Percentiles rank a stretch among this genome's conserved stretches.
These are phyloP conservation scores for Amoeboaphelidium occidentale DNA, from an alignment of 371 early-diverging fungal genomes.

Conservation along the genomic window DNA sequence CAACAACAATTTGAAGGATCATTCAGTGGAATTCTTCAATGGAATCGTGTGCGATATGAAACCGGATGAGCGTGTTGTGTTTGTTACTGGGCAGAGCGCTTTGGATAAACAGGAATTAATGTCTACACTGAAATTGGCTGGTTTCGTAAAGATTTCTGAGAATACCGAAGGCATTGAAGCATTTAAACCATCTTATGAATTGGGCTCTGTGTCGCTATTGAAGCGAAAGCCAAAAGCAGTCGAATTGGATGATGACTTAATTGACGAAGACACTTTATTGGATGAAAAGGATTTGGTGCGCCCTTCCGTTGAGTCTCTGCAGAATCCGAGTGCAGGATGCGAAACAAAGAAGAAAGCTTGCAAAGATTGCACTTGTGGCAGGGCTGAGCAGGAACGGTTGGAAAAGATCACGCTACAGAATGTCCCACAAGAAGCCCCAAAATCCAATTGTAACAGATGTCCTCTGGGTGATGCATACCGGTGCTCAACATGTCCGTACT, in stretches of 20 bases:
- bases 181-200: too few relatives aligned
- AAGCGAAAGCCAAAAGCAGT: too few relatives aligned
- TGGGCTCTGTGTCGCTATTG: too few relatives aligned
- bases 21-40: too few relatives aligned
- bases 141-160: too few relatives aligned
- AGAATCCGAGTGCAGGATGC: conserved; percentile 37
- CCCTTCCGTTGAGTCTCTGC: conserved; percentile 32
- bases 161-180: too few relatives aligned
- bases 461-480: conserved; percentile 97
- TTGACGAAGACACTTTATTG: conserved; percentile 64
- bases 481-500: conserved; percentile 89
- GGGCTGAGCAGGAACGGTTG: conserved; percentile 41
- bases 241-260: conserved; percentile 34
- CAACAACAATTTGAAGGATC: too few relatives aligned
- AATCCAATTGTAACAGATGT: conserved; percentile 44
- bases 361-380: conserved; percentile 89
- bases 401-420: conserved; percentile 16
- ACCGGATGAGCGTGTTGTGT: too few relatives aligned
- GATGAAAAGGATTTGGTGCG: conserved; percentile 59
- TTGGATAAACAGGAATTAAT: too few relatives aligned
- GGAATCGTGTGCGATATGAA: too few relatives aligned
- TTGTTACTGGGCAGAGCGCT: too few relatives aligned
- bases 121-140: too few relatives aligned
- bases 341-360: conserved; percentile 70
- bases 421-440: conserved; percentile 10